Evolutionary conservation across 164 flowering plant species (phyloP).

Genomic region (Malania oleifera): DNA sequence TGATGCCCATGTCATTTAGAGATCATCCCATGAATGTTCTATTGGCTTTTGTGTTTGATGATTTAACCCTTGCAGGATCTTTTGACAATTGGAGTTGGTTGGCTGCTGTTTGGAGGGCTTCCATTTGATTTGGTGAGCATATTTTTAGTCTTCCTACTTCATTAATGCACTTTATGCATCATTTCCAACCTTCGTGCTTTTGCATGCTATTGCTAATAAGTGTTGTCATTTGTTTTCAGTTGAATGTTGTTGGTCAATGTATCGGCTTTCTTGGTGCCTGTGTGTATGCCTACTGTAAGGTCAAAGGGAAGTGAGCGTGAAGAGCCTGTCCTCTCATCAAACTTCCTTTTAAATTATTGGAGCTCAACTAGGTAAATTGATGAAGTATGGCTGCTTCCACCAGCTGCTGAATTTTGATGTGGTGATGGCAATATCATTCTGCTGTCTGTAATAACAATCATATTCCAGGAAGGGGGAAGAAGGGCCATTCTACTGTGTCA

Average conservation of each 20-base stretch:
- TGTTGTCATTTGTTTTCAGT: conserved; percentile 33
- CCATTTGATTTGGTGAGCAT: conserved; percentile 89
- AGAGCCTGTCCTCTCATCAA: not conserved
- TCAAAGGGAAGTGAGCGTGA: conserved; percentile 38
- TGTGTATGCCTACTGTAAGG: conserved; percentile 71
- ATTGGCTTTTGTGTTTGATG: not conserved
- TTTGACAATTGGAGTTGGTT: conserved; percentile 84
- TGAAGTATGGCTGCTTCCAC: too few species aligned
- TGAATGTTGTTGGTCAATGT: conserved; percentile 73
- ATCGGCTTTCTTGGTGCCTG: conserved; percentile 90
- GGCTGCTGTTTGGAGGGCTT: conserved; percentile 93
- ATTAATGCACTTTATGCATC: too few species aligned
- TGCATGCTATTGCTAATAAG: not conserved
- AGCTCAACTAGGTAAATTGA: too few species aligned
- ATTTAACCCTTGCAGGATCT: conserved; percentile 46
- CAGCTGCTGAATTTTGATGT: conserved; percentile 12
- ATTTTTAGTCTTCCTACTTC: too few species aligned
- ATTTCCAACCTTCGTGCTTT: too few species aligned
- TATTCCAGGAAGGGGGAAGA: too few species aligned
- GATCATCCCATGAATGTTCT: too few species aligned
- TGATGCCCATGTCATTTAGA: too few species aligned
- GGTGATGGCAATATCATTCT: not conserved
- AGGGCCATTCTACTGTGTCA: too few species aligned
- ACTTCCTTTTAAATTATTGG: too few species aligned
- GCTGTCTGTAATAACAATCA: too few species aligned